phyloP scores from a whole-genome alignment of 2,329 filamentous ascomycete genomes.

The Colletotrichum falcatum region DNA sequence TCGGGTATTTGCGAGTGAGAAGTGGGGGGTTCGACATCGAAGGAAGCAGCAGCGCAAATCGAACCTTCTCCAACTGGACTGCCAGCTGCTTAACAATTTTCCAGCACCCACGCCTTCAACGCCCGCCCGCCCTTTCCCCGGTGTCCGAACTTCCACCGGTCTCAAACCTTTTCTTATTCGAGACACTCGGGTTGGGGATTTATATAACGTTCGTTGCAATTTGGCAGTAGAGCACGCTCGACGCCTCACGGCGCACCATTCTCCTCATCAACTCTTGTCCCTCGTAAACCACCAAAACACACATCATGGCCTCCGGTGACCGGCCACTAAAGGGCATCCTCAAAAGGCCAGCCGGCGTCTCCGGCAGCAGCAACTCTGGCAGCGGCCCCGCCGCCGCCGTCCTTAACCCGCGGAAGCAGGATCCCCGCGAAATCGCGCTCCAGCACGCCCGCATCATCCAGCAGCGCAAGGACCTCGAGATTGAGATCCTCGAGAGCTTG shows the following conservation, averaged over 20 bases:
- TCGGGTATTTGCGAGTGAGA: conserved; percentile 7
- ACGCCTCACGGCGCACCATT: not conserved
- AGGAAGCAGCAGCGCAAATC: conserved; percentile 18
- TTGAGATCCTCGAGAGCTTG: conserved; percentile 77
- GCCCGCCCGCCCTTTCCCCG: not conserved
- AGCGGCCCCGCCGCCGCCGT: conserved; percentile 35
- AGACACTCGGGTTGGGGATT: no score
- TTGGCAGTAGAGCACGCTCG: not conserved
- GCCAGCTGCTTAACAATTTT: conserved; percentile 37
- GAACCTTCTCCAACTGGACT: conserved; percentile 32
- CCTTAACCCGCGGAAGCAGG: conserved; percentile 50
- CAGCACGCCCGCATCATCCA: conserved; percentile 87
- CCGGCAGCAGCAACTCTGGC: conserved; percentile 27
- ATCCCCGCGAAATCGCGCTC: conserved; percentile 74
- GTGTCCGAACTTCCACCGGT: not conserved
- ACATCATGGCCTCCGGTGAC: conserved; percentile 57
- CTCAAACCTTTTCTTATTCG: not conserved
- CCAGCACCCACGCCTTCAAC: not conserved
- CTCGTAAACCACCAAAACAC: not conserved
- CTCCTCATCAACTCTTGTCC: not conserved
- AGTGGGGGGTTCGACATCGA: conserved; percentile 17
- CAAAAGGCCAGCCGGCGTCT: conserved; percentile 63
- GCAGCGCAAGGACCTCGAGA: conserved; percentile 82
- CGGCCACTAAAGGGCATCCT: conserved; percentile 68
- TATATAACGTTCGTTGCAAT: not conserved